phyloP scores from a whole-genome alignment of 495 filamentous ascomycete species.

The Xylaria curta region DNA sequence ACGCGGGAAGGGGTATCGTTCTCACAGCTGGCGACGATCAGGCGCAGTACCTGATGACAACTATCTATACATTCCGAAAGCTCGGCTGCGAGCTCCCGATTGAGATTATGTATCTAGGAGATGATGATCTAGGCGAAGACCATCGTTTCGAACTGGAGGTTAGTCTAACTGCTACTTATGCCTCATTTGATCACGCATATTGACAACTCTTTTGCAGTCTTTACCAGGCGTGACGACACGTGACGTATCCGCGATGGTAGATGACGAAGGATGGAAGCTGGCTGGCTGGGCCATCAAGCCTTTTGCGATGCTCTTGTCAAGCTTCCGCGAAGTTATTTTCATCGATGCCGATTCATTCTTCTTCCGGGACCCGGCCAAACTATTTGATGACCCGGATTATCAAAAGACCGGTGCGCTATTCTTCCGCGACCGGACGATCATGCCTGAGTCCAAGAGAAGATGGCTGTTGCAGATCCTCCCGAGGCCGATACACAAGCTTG shows the following conservation, averaged over 20 bases:
- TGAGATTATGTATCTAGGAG: slow-evolving; percentile 49
- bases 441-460: slow-evolving; percentile 38
- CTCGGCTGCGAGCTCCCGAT: slow-evolving; percentile 46
- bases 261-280: slow-evolving; percentile 24
- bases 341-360: slow-evolving; percentile 44
- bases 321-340: slow-evolving; percentile 43
- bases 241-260: slow-evolving; percentile 26
- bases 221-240: slow-evolving; percentile 28
- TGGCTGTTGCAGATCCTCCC: slow-evolving; percentile 37
- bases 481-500: slow-evolving; percentile 31
- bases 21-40: slow-evolving; percentile 44
- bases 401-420: slow-evolving; percentile 45
- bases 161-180: background rate
- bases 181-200: background rate
- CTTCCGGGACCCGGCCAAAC: slow-evolving; percentile 35
- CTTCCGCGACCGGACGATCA: slow-evolving; percentile 49
- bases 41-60: slow-evolving; percentile 41
- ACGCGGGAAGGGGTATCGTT: slow-evolving; percentile 40
- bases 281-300: slow-evolving; percentile 42
- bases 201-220: slow-evolving; percentile 13
- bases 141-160: slow-evolving; percentile 30
- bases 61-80: slow-evolving; percentile 41
- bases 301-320: slow-evolving; percentile 41
- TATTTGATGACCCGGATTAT: slow-evolving; percentile 37
- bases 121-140: slow-evolving; percentile 39